Base-by-base conservation (phyloP, 805 yeast genomes). In the Candida xiaguanensis region DNA sequence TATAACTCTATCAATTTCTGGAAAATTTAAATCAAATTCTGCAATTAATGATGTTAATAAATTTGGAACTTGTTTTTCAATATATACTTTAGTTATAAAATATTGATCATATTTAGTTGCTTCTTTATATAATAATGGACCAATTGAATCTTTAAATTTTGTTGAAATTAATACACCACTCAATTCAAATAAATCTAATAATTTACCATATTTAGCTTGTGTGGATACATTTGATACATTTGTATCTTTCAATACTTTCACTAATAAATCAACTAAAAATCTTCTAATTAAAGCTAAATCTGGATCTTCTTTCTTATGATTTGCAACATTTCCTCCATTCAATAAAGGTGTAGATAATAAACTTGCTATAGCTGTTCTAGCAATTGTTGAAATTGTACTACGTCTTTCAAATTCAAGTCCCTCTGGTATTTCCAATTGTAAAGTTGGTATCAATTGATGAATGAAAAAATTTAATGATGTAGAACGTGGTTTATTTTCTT, bases 381-480 rank as follows among this genome's bases (percentile, higher is more conserved):
- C 81, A 25, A 85, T 61, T 28, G 77, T 68, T 1, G 91, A 74
- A 3, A 88, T 68, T 0, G 79, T 67, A 24, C 63, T 62, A 46
- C 75, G 70, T 60, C 95, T 65, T 41, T 74, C 74, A 23, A 44
- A 56, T 33, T 70, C 77, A 9, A 63, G 52, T 2, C 69, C 74
- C 3, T 47, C 44, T 11, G 62, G 64, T 1, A 58, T 56, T 8
- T 54, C 66, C 27, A 65, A 65, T 47, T 62, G 66, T n/a, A 72
- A 65, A 2, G 80, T 70, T 2, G 84, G 79, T 2, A 89, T 58
- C 35, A 90, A 68, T 51, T 84, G 89, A 54, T 86, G 89, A 13
- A 89, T 59, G 43, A 89, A 72, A 48, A 85, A 78, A 54, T 88
- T 86, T 44, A 90, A 59, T 1, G 91, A 81, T 0, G 95, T 83